Evolutionary conservation across 2,329 filamentous ascomycete species (phyloP), one percentile per base, ranked within the genome.

Genomic region (Sodiomyces alkalinus): DNA sequence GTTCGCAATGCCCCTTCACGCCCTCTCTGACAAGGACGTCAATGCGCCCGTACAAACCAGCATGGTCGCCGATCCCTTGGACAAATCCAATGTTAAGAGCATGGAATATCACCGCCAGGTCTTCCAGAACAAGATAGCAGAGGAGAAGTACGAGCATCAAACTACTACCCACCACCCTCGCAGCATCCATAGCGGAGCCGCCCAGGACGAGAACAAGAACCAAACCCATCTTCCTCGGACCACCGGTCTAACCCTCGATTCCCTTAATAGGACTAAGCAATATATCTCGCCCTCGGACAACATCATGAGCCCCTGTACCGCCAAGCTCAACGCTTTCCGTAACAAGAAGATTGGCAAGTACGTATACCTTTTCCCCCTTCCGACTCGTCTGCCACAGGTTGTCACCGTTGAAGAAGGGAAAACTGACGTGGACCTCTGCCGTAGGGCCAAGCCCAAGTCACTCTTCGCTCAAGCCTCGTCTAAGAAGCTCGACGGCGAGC

Each of bases 211-310:
- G 4, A 19, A 19, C 19, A 21, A 9, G 19, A 3, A 21, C 9
- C 19, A 12, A 18, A 26, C 15, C 29, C 26, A 19, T 31, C 13
- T 30, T 14, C 20, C 23, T 8, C 17, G 8, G n/a, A n/a, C 27
- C n/a, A n/a, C n/a, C n/a, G 3, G 23, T 26, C 38, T 35, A 34
- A 33, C 19, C 31, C 25, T 22, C 32, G 11, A 21, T 30, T 17
- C 28, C 28, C 18, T 22, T 25, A 24, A 29, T 40, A 55, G 57
- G 28, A 44, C 52, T 25, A 58, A 62, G 42, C 58, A 66, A 40
- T 87, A 86, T 55, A 62, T 86, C 49, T 86, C 79, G 12, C 82
- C 82, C 3, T 86, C 80, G n/a, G 82, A 92, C 53, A 74, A 73
- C 55, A 86, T 92, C 60, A 80, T 85, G 74, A 85, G 78, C 43